A percentile compares a stretch with the other conserved stretches of the same genome.
phyloP scores from a whole-genome alignment of 176 grass and related monocot species.

The Echinochloa phyllopogon region DNA sequence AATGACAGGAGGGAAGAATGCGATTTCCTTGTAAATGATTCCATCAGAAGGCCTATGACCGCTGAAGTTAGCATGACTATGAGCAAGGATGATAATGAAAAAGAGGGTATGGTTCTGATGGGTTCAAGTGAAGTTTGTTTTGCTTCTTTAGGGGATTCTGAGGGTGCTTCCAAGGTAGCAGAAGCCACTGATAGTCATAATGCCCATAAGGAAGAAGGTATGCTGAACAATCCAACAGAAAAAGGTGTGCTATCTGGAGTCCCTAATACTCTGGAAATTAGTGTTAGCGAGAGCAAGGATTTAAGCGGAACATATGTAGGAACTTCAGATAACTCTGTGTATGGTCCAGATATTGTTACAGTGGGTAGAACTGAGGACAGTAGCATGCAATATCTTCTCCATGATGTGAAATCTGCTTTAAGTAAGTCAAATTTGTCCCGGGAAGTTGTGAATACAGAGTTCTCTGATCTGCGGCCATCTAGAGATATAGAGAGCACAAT shows the following conservation, averaged over 20 bases:
- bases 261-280: conserved; percentile 7
- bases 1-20: conserved; percentile 19
- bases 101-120: conserved; percentile 32
- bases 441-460: conserved; percentile 15
- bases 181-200: conserved; percentile 11
- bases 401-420: conserved; percentile 12
- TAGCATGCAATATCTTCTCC: conserved; percentile 3
- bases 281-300: conserved; percentile 27
- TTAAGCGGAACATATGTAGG: not conserved
- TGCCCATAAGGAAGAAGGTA: conserved; percentile 32
- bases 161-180: conserved; percentile 25
- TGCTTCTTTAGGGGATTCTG: conserved; percentile 32
- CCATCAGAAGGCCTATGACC: not conserved
- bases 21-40: not conserved
- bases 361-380: conserved; percentile 17
- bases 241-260: conserved; percentile 9
- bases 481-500: conserved; percentile 41
- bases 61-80: not conserved
- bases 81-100: conserved; percentile 28
- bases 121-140: conserved; percentile 32
- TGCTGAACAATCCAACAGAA: conserved; percentile 9
- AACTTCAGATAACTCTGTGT: not conserved
- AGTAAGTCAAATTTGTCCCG: not conserved
- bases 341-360: conserved; percentile 8
- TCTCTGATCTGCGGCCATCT: conserved; percentile 36